phyloP scores from a whole-genome alignment of 2,329 filamentous ascomycete species.

The Fusarium xylarioides region DNA sequence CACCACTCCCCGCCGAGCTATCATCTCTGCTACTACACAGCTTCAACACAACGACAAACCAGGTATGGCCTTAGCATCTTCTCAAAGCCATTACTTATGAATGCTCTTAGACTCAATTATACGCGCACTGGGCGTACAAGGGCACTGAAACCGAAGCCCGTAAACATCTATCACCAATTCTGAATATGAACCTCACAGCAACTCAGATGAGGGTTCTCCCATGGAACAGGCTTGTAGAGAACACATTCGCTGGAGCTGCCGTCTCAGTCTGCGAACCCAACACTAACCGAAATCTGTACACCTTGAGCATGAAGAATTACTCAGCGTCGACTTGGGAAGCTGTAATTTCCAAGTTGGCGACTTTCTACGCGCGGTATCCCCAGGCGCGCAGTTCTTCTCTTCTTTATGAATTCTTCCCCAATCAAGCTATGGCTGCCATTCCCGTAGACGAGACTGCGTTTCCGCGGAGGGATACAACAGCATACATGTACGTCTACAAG shows the following conservation, averaged over 20 bases:
- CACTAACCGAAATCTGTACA: not conserved
- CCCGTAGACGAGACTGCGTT: not conserved
- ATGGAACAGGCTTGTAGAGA: not conserved
- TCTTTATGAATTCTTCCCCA: not conserved
- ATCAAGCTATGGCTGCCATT: not conserved
- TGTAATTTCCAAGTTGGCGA: not conserved
- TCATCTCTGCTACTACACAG: not conserved
- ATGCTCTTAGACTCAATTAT: not conserved
- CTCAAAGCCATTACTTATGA: not conserved
- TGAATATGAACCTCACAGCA: not conserved
- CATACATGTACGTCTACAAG: not conserved
- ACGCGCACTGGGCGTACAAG: not conserved
- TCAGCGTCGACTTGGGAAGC: not conserved
- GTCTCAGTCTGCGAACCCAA: not conserved
- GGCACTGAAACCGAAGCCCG: not conserved
- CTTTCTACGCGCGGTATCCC: not conserved
- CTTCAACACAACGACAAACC: not conserved
- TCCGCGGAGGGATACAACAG: not conserved
- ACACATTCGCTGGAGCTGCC: not conserved
- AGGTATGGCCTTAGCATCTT: rapidly evolving
- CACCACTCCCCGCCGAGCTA: not conserved
- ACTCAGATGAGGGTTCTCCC: not conserved
- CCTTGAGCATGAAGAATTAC: not conserved
- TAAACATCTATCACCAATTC: rapidly evolving
- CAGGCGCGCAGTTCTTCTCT: not conserved